These are phyloP conservation scores for Bryum argenteum DNA, from an alignment of 225 moss, liverwort and hornwort species.

Conservation along the genomic window DNA sequence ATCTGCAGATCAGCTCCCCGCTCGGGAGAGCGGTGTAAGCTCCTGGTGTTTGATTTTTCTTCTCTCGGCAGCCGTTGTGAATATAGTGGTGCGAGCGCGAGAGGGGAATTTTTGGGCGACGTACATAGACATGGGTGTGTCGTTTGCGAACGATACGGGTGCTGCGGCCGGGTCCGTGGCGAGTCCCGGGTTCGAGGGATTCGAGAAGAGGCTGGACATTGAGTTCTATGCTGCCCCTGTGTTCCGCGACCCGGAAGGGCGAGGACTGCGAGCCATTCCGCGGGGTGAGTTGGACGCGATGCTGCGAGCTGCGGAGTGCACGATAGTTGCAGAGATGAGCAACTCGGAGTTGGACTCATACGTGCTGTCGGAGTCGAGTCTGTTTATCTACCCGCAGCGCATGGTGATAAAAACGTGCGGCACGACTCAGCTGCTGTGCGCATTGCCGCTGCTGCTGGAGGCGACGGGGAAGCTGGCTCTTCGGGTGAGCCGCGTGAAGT, in stretches of 20 bases:
- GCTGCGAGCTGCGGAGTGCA: slow-evolving; percentile 76
- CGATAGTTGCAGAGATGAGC: slow-evolving; percentile 66
- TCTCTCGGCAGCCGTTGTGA: slow-evolving; percentile 9
- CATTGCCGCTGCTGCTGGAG: slow-evolving; percentile 59
- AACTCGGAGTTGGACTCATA: slow-evolving; percentile 77
- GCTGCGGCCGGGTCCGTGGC: slow-evolving; percentile 39
- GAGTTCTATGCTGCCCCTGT: slow-evolving; percentile 70
- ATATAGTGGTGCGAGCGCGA: slow-evolving; percentile 22
- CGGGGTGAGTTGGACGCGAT: slow-evolving; percentile 62
- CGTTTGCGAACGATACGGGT: slow-evolving; percentile 29
- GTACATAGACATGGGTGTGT: slow-evolving; percentile 26
- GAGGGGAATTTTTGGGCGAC: slow-evolving; percentile 5
- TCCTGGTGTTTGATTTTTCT: slow-evolving; percentile 25
- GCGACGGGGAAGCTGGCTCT: slow-evolving; percentile 41
- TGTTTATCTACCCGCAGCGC: slow-evolving; percentile 66
- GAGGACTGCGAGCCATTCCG: slow-evolving; percentile 62
- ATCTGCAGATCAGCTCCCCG: slow-evolving; percentile 72
- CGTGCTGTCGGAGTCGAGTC: slow-evolving; percentile 87
- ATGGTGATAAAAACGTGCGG: slow-evolving; percentile 91
- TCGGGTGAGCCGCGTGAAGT: slow-evolving; percentile 64
- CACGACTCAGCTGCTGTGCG: slow-evolving; percentile 68
- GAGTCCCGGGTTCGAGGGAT: slow-evolving; percentile 81
- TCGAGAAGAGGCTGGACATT: slow-evolving; percentile 84
- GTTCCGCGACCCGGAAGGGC: slow-evolving; percentile 66
- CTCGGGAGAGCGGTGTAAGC: slow-evolving; percentile 60